Evolutionary conservation across 306 rosid genomes (phyloP).

Genomic region (Cucurbita maxima): DNA sequence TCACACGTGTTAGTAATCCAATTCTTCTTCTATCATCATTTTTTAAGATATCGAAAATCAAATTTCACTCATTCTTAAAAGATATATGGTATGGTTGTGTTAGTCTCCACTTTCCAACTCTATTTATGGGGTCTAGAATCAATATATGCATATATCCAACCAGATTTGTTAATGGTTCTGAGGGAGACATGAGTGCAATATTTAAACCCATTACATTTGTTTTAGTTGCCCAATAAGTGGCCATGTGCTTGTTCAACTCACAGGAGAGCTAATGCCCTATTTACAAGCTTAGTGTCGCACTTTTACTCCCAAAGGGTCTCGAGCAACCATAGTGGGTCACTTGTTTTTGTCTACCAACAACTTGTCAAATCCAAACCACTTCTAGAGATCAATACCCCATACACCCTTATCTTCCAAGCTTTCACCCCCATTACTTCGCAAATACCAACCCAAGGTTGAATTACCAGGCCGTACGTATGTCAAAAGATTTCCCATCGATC

Average conservation of each 20-base stretch:
- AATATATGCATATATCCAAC: background rate
- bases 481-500: no score
- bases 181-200: background rate
- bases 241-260: background rate
- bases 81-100: background rate
- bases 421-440: background rate
- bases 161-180: background rate
- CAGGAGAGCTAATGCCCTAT: background rate
- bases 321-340: background rate
- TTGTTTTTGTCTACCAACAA: background rate
- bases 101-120: background rate
- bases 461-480: no score
- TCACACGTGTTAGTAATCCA: background rate
- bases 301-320: background rate
- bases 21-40: background rate
- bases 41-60: no score
- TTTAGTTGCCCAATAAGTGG: background rate
- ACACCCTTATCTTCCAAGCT: background rate
- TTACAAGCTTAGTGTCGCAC: background rate
- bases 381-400: background rate
- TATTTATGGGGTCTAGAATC: background rate
- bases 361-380: background rate
- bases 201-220: background rate
- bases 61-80: background rate
- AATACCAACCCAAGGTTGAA: no score